Conservation (phyloP, 352 stramenopile species). For the Pythium angustatum region DNA sequence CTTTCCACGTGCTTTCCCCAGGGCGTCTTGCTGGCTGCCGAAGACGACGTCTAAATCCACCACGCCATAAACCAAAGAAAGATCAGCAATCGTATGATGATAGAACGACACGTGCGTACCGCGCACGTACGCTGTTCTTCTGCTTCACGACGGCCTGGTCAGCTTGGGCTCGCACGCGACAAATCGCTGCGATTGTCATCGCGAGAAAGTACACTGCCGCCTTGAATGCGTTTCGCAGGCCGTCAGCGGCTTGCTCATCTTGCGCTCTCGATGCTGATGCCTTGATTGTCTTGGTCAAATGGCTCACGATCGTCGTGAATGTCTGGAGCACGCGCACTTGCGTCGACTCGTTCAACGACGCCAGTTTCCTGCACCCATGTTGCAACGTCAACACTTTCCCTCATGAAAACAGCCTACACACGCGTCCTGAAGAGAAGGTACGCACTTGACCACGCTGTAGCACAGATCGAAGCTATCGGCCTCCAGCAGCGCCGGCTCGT, state of each 20-base stretch:
- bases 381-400: not conserved
- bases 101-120: no score
- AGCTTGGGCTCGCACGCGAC: constrained; percentile 45
- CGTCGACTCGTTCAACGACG: constrained; percentile 43
- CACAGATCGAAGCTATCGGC: constrained; percentile 65
- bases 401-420: no score
- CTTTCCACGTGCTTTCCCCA: constrained; percentile 71
- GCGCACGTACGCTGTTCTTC: constrained; percentile 42
- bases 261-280: constrained; percentile 21
- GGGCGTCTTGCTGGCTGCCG: constrained; percentile 25
- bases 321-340: constrained; percentile 69
- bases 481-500: constrained; percentile 53
- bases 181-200: constrained; percentile 55
- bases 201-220: constrained; percentile 73
- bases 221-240: constrained; percentile 57
- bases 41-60: constrained; percentile 5
- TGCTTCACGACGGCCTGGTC: constrained; percentile 69
- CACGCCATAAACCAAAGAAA: no score
- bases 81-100: no score
- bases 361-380: constrained; percentile 41
- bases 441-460: constrained; percentile 76
- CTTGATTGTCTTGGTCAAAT: constrained; percentile 55
- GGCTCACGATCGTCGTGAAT: constrained; percentile 60
- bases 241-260: constrained; percentile 28
- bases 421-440: no score